Evolutionary conservation across 768 basidiomycete species (phyloP).

Genomic region (Collybia sp.): DNA sequence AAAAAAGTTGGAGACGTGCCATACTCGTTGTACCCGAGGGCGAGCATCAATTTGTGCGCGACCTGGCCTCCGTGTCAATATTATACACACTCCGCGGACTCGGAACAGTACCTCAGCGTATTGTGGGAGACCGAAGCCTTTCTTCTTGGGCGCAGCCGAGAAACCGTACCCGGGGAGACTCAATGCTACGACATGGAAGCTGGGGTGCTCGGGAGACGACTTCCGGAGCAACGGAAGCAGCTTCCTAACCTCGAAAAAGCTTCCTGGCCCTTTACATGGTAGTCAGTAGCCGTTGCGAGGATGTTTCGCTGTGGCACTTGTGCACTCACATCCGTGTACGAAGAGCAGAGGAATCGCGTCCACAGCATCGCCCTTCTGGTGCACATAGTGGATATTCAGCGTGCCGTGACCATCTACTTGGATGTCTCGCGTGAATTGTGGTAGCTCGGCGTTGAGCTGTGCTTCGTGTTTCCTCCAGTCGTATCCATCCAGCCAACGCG

Average conservation of each 20-base stretch:
- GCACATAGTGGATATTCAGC: no score
- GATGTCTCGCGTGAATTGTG: constrained; percentile 53
- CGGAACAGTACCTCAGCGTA: constrained; percentile 47
- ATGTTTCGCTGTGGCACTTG: no score
- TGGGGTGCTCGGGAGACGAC: constrained; percentile 60
- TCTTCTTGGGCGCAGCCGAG: constrained; percentile 49
- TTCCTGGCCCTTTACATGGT: constrained; percentile 50
- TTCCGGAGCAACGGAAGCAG: constrained; percentile 48
- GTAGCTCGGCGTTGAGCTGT: no score
- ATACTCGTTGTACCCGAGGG: constrained; percentile 47
- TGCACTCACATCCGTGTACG: constrained; percentile 15
- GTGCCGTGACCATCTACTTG: constrained; percentile 39
- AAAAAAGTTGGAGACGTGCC: constrained; percentile 30
- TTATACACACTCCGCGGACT: no score
- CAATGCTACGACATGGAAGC: constrained; percentile 45
- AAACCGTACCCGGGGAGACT: constrained; percentile 62
- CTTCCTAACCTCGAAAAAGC: constrained; percentile 53
- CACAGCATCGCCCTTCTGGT: no score
- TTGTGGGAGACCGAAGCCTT: constrained; percentile 44
- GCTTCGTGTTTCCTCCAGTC: no score
- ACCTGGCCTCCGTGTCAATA: no score
- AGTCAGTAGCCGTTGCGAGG: background rate
- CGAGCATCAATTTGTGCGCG: constrained; percentile 42
- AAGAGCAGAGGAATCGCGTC: constrained; percentile 57
- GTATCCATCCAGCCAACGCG: constrained; percentile 47